phyloP scores from a whole-genome alignment of 2,329 filamentous ascomycete genomes.

The Gaeumannomyces tritici region DNA sequence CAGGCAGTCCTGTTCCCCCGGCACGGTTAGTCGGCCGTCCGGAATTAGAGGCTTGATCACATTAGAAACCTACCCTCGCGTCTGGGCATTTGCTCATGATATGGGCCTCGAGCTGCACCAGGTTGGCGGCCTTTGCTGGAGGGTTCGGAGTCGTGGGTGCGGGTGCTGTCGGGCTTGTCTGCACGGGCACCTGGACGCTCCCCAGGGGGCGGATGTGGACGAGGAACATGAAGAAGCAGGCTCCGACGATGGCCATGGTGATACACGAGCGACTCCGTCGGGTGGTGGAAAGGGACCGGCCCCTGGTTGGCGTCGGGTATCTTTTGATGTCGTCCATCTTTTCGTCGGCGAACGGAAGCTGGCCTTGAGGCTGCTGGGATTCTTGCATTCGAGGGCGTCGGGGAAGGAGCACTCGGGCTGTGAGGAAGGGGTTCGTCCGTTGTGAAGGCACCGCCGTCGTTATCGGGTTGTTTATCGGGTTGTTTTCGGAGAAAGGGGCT shows the following conservation, averaged over 20 bases:
- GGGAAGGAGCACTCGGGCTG: neutral
- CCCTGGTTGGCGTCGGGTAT: constrained; percentile 1
- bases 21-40: neutral
- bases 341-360: neutral
- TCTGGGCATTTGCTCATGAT: constrained; percentile 98
- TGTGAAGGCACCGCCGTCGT: no score
- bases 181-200: constrained; percentile 1
- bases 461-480: no score
- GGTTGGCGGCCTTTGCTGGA: constrained; percentile 8
- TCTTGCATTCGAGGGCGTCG: neutral
- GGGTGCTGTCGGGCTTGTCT: constrained; percentile 5
- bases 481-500: no score
- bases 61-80: constrained; percentile 43
- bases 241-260: constrained; percentile 6
- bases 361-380: neutral
- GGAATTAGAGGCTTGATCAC: neutral
- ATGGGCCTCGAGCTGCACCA: constrained; percentile 80
- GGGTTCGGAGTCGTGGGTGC: neutral
- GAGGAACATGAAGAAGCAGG: constrained; percentile 7
- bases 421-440: neutral
- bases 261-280: constrained; percentile 6
- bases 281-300: neutral
- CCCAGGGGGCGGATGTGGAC: constrained; percentile 5
- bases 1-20: constrained; percentile 55
- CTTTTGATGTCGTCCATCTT: constrained; percentile 11